Conservation (phyloP, 805 yeast genomes). For the Monosporozyma aerobia region DNA sequence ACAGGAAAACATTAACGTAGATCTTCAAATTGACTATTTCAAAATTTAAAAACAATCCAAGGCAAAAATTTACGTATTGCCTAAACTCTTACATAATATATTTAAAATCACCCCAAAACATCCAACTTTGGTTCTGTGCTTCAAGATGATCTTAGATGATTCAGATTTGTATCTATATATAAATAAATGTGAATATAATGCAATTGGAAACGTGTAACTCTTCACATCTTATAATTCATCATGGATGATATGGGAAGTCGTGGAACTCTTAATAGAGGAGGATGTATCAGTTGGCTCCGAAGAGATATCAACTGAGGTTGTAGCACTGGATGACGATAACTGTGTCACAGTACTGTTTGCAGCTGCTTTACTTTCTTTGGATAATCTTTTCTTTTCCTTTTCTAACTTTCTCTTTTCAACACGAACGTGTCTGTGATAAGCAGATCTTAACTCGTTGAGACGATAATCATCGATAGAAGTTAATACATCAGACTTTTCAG, state of each 20-base stretch:
- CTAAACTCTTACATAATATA: background rate
- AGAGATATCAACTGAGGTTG: background rate
- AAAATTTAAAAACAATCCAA: background rate
- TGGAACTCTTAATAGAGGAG: background rate
- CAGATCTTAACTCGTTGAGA: constrained; percentile 24
- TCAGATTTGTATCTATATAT: background rate
- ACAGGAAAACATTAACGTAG: background rate
- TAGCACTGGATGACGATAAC: background rate
- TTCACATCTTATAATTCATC: background rate
- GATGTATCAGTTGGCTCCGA: background rate
- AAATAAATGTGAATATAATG: background rate
- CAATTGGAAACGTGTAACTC: constrained; percentile 1
- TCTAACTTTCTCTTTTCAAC: constrained; percentile 23
- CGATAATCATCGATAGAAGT: constrained; percentile 22
- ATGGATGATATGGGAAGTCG: background rate
- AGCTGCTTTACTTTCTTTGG: constrained; percentile 1
- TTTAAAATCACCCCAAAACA: background rate
- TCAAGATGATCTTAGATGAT: background rate
- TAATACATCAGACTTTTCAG: constrained; percentile 11
- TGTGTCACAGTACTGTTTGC: background rate
- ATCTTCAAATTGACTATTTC: background rate
- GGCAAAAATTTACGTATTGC: background rate
- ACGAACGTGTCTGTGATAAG: constrained; percentile 17
- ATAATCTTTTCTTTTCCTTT: constrained; percentile 4
- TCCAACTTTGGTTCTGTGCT: background rate